Percentiles rank a stretch among this genome's conserved stretches.
phyloP scores from a whole-genome alignment of 257 asterid genomes.

The Solanum chmielewskii region DNA sequence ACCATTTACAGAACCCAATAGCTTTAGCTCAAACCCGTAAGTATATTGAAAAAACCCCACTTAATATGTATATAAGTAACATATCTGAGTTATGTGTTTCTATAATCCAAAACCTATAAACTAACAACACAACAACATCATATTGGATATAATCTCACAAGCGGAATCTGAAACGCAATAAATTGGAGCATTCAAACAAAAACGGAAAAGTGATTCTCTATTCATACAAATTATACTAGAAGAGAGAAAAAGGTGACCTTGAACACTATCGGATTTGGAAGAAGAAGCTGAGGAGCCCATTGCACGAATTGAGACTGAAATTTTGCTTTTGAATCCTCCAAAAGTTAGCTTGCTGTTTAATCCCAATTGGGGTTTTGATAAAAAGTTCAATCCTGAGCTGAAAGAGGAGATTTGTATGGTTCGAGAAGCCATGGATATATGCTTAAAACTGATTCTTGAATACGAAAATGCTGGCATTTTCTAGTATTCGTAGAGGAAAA shows the following conservation, averaged over 20 bases:
- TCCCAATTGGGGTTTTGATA: constrained; percentile 28
- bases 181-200: not conserved
- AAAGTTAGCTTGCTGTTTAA: constrained; percentile 6
- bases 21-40: not conserved
- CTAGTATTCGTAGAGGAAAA: not conserved
- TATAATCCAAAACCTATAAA: not conserved
- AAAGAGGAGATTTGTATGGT: constrained; percentile 14
- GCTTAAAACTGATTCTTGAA: not conserved
- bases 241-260: constrained; percentile 21
- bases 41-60: not conserved
- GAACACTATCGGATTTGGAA: constrained; percentile 43
- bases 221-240: not conserved
- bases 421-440: constrained; percentile 28
- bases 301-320: constrained; percentile 31
- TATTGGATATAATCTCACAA: not conserved
- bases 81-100: not conserved
- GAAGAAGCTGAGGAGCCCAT: constrained; percentile 83
- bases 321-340: constrained; percentile 3
- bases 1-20: not conserved
- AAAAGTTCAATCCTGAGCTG: constrained; percentile 6
- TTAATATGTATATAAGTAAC: not conserved
- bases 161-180: not conserved
- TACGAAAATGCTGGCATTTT: not conserved
- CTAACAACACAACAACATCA: not conserved
- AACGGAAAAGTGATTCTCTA: not conserved